Percentiles rank a stretch among this genome's conserved stretches.
These are phyloP conservation scores for Fusarium miscanthi DNA, from an alignment of 2,329 filamentous ascomycete species.

Conservation along the genomic window DNA sequence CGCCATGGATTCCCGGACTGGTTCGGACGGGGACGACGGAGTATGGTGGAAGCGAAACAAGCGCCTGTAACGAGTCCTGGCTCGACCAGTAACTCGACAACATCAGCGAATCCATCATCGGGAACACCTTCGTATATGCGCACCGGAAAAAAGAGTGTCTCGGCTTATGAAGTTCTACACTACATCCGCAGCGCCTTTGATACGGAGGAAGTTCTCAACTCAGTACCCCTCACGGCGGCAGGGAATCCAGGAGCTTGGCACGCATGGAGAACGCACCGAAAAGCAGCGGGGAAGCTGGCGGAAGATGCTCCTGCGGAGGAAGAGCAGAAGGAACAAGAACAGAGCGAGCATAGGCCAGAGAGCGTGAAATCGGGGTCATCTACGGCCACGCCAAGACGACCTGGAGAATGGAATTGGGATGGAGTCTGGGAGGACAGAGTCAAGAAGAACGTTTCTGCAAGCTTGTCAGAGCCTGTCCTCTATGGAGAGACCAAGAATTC, in stretches of 20 bases:
- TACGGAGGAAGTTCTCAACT: conserved; percentile 79
- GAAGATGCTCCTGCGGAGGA: conserved; percentile 18
- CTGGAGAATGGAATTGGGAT: conserved; percentile 97
- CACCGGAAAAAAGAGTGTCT: conserved; percentile 57
- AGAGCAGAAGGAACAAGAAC: background rate
- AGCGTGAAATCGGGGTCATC: conserved; percentile 16
- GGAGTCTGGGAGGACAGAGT: conserved; percentile 95
- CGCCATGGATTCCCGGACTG: conserved; percentile 91
- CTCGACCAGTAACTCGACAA: conserved; percentile 41
- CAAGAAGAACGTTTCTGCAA: conserved; percentile 79
- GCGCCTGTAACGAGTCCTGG: conserved; percentile 49
- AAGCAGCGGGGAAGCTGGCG: conserved; percentile 46
- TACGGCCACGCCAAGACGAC: conserved; percentile 48
- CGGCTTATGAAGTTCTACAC: conserved; percentile 75
- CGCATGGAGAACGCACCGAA: conserved; percentile 83
- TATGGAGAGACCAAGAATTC: conserved; percentile 72
- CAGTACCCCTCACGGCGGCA: conserved; percentile 81
- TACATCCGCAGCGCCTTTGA: conserved; percentile 89
- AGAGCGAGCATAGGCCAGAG: conserved; percentile 7
- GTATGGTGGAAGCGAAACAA: conserved; percentile 53
- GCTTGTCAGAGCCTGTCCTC: conserved; percentile 81
- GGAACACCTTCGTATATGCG: conserved; percentile 54
- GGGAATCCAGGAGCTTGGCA: conserved; percentile 95
- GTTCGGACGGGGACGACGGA: conserved; percentile 74
- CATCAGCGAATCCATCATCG: conserved; percentile 46